Evolutionary conservation across 495 filamentous ascomycete genomes (phyloP), one percentile per base, ranked within the genome.

Genomic region (Parathielavia appendiculata): DNA sequence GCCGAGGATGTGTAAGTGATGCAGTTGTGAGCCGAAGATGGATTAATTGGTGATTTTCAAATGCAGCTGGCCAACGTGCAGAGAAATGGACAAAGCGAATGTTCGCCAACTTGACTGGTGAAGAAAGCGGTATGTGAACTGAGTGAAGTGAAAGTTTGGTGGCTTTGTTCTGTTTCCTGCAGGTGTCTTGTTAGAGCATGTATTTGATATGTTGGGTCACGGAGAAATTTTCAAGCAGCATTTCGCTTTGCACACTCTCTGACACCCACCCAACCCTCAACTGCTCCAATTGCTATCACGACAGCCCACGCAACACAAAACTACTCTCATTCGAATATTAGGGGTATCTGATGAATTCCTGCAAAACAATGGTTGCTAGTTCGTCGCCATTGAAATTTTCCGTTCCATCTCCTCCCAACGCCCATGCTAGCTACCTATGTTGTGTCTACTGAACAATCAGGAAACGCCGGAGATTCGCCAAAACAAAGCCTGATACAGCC

Each of bases 11-110:
- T 52, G 60, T 62, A 41, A 51, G 52, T 65, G 19, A 30, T 43
- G 61, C 19, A 23, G 54, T 17, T 41, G 49, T 54, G 56, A 44
- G 45, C 23, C 45, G 32, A 26, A 26, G 6, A 36, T 13, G 9
- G 51, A 39, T 35, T 43, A 20, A 45, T 34, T 39, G 55, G 46
- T 26, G 45, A 34, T 36, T 49, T 39, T 26, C 17, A 34, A 40
- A 20, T 60, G 66, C 60, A 56, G 63, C 63, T 56, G 61, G 17
- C 66, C 66, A 62, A 61, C 63, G 63, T 61, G 63, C 58, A 34
- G 61, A 26, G 38, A 55, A 14, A 10, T 19, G 30, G 30, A 54
- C 12, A 8, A 36, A 38, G n/a, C 32, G 16, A 20, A 45, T 47
- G 30, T 51, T 13, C 41, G 63, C 63, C 63, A 66, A 58, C 22